These are phyloP conservation scores for Mycena capillaripes DNA, from an alignment of 768 basidiomycete species.

Conservation along the genomic window DNA sequence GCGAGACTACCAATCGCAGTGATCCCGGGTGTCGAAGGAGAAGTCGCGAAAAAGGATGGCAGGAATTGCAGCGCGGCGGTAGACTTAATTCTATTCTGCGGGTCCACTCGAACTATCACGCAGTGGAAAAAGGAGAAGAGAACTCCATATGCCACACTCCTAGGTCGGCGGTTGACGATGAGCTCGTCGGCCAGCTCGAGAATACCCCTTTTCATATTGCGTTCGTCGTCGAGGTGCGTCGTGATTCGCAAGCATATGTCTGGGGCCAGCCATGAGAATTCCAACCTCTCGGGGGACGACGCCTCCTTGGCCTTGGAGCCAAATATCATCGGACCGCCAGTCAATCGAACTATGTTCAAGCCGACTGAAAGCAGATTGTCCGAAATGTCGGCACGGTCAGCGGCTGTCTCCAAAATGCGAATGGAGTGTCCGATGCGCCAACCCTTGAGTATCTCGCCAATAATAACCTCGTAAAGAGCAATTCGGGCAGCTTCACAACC, in stretches of 20 bases:
- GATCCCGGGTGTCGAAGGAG: constrained; percentile 35
- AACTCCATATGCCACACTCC: constrained; percentile 21
- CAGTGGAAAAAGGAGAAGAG: constrained; percentile 41
- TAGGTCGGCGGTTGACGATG: not conserved
- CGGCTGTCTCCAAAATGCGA: constrained; percentile 17
- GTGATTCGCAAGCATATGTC: constrained; percentile 31
- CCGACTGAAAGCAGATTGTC: not conserved
- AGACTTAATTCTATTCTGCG: constrained; percentile 8
- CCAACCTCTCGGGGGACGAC: not conserved
- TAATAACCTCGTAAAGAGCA: constrained; percentile 35
- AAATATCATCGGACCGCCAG: constrained; percentile 14
- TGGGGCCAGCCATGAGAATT: constrained; percentile 8
- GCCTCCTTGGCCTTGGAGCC: not conserved
- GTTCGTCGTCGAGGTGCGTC: constrained; percentile 40
- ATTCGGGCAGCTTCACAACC: constrained; percentile 29
- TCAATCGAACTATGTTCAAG: not conserved
- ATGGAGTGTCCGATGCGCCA: constrained; percentile 5
- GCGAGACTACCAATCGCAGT: constrained; percentile 30
- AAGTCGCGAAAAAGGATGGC: constrained; percentile 30
- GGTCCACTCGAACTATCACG: constrained; percentile 33
- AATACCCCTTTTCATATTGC: constrained; percentile 21
- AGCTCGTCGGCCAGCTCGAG: constrained; percentile 26
- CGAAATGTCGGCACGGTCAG: constrained; percentile 11
- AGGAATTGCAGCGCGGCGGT: constrained; percentile 39
- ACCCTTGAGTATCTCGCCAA: constrained; percentile 24